Base-by-base conservation (phyloP, 495 filamentous ascomycete species). In the Letharia columbiana region DNA sequence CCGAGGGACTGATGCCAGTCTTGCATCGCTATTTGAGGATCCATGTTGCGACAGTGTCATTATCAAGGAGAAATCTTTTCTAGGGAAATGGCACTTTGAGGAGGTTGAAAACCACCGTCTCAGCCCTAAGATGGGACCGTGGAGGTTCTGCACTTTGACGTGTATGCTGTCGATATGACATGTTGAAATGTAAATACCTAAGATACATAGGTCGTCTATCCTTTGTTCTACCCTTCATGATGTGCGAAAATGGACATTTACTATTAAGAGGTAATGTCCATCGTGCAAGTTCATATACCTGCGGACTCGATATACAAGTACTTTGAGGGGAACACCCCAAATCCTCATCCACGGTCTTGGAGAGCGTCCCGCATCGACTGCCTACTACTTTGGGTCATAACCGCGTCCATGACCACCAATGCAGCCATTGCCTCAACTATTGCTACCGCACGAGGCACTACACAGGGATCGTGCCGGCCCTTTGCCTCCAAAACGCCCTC, bases 401-500 rank as follows among this genome's bases (percentile, higher is more conserved):
- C 76, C n/a, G 91, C 87, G 78, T 98, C 94, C 81, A 96, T 93
- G 40, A 98, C 77, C 13, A 93, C 90, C 65, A 98, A 77, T 17
- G 91, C 85, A 12, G 93, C 90, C 94, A 98, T 98, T 47, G 91
- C 86, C 79, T 98, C 94, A 9, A 98, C 92, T 62, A 98, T 98
- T 39, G 93, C 93, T 45, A 98, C 88, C 17, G 94, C 94, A 56
- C 94, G 83, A 20, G 94, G 94, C 2, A 96, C 91, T 11, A 98
- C 94, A 73, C 92, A 96, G 23, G 94, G 94, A 73, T 98, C 94
- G 74, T 98, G 94, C 60, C 94, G 82, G 11, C 94, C 94, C 83
- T 98, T 98, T 50, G 94, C 94, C 65, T 92, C 92, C 15, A 98
- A 79, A 15, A 89, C 74, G 56, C 94, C 94, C 65, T 89, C 86